Base-by-base conservation (phyloP, 371 early-diverging fungal genomes). In the Mortierella sp. region DNA sequence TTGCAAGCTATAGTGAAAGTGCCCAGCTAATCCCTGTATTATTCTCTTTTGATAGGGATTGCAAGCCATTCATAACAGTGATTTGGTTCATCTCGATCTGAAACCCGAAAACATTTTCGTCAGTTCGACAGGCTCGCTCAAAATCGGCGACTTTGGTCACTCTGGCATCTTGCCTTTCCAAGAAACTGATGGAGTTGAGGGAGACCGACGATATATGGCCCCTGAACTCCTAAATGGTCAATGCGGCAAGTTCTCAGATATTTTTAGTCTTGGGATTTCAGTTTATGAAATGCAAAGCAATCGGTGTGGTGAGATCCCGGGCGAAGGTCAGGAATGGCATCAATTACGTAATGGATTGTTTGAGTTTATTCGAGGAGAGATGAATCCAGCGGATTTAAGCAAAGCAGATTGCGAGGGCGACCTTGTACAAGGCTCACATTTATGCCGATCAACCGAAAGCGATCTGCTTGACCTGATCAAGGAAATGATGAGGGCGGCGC, bases 91-190 rank as follows among this genome's bases (percentile, higher is more conserved):
- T 26, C 60, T 60, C 23, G 60, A 60, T 40, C 26, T 60, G 13
- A 60, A 60, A 43, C 60, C 60, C 23, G 60, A 40, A 23, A 60
- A 60, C 17, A 40, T 60, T 8, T 60, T 40, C 37, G 12, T 60
- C 28, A 28, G 60, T 28, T 34, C 35, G 13, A 17, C 35, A 10
- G 42, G 42, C 4, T 22, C 37, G 23, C 60, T 60, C n/a, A 60
- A 42, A 22, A 43, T 60, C 17, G 60, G 60, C 28, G 60, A 60
- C 42, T 60, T 60, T 42, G 60, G 60, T 23, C 60, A 60, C 28
- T 60, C 60, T 60, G 40, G 40, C 60, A 42, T 13, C 10, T 5
- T 60, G 42, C 60, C 60, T 1, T 5, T 60, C 60, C 34, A 42
- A 1, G 60, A 60, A 37, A 42, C 40, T 22, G 60, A 60, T 26